A percentile compares a stretch with the other conserved stretches of the same genome.
phyloP scores from a whole-genome alignment of 1,284 basidiomycete species.

The Leccinum pachyderme region DNA sequence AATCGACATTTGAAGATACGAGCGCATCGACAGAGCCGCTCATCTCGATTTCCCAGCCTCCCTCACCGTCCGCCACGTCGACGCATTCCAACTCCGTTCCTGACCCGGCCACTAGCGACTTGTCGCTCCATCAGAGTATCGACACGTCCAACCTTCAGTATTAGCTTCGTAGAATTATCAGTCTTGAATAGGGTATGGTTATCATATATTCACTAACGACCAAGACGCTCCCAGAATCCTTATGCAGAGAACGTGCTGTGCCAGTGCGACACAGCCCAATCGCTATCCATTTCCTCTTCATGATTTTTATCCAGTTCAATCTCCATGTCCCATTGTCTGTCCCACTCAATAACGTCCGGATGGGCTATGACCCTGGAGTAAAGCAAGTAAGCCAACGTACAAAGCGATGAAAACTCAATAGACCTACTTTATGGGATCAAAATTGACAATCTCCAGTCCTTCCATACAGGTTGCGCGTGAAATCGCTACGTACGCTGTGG shows the following conservation, averaged over 20 bases:
- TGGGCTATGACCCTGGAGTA: conserved; percentile 49
- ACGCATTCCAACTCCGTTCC: conserved; percentile 16
- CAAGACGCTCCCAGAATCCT: not conserved
- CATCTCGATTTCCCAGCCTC: conserved; percentile 19
- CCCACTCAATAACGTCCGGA: conserved; percentile 35
- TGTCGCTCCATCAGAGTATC: conserved; percentile 9
- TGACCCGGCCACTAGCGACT: conserved; percentile 8
- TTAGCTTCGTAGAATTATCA: conserved; percentile 7
- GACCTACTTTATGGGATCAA: conserved; percentile 68
- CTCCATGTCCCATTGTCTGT: conserved; percentile 25
- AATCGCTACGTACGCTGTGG: conserved; percentile 83
- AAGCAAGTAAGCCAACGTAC: conserved; percentile 5
- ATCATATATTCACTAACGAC: conserved; percentile 5
- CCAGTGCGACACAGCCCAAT: conserved; percentile 34
- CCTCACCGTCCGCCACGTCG: conserved; percentile 32
- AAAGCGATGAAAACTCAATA: not conserved
- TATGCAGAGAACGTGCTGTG: conserved; percentile 29
- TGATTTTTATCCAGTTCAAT: conserved; percentile 13
- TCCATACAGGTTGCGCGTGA: conserved; percentile 88
- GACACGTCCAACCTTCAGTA: conserved; percentile 18
- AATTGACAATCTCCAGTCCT: conserved; percentile 82
- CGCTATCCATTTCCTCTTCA: conserved; percentile 35
- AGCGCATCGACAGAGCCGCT: conserved; percentile 14
- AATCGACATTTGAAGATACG: conserved; percentile 8
- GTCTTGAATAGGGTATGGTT: not conserved